Base-by-base conservation (phyloP, 1,139 yeast species). In the Debaryomyces fabryi region DNA sequence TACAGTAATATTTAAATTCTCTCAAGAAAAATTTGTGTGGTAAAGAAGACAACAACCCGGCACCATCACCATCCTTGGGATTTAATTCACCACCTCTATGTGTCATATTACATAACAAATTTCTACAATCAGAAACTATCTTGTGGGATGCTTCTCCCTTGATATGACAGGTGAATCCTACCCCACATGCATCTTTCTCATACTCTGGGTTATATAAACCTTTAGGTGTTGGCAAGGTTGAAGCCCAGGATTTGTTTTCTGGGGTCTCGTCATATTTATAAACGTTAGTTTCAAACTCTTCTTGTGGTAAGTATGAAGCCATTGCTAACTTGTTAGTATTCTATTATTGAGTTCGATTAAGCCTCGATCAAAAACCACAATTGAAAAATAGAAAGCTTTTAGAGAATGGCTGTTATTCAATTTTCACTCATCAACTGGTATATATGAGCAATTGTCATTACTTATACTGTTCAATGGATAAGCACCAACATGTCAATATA, bases 121-220 rank as follows among this genome's bases (percentile, higher is more conserved):
- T 83, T 58, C 84, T 78, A 39, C 97, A 97, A 72, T 93, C 98
- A 41, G 96, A 85, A 52, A 93, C 93, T 57, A 92, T 91, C 67
- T 92, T 91, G 75, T 93, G 99, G 45, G 96, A 87, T 15, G 85
- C 82, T 37, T 76, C 66, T 51, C 98, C 98, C 68, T 91, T 89
- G 72, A 92, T 87, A 73, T 92, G 91, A 69, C 97, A 90, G 43
- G 96, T 89, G 71, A 93, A 93, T 52, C 98, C 98, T 49, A 93
- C 99, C 74, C 99, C 99, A 79, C 99, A 93, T 44, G 98, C 97
- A 64, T 93, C 99, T 64, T 91, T 90, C 69, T 93, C 99, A 58
- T 79, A 82, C 52, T 88, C 96, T 4, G 98, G 99, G 68, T 93
- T 90, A 69, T 93, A 93, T 48, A 93, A 82, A 41, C 97, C 99